phyloP scores from a whole-genome alignment of 805 yeast species.

The Cyberlindnera petersonii region DNA sequence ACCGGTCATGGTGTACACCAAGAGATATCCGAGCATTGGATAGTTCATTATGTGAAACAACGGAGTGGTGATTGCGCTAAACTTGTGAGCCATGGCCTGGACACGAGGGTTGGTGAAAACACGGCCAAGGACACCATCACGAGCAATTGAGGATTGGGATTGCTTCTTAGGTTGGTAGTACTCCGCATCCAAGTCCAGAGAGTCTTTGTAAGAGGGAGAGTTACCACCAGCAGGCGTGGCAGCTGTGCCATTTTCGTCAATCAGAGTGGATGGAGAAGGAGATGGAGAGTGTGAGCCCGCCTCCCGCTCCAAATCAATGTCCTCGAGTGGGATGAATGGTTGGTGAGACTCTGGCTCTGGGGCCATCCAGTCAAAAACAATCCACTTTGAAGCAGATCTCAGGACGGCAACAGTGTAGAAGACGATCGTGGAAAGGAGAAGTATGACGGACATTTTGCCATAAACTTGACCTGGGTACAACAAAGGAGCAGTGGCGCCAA shows the following conservation, averaged over 20 bases:
- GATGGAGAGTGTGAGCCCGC: slow-evolving; percentile 12
- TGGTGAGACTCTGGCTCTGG: slow-evolving; percentile 14
- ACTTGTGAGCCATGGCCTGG: slow-evolving; percentile 23
- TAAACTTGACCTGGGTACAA: slow-evolving; percentile 79
- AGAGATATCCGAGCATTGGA: slow-evolving; percentile 58
- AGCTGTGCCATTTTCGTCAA: slow-evolving; percentile 14
- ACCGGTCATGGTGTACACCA: slow-evolving; percentile 52
- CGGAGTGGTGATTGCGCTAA: slow-evolving; percentile 27
- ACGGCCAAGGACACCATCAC: slow-evolving; percentile 34
- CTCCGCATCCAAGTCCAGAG: slow-evolving; percentile 22
- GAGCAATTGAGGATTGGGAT: slow-evolving; percentile 15
- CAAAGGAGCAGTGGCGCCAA: slow-evolving; percentile 54
- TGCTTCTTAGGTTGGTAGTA: slow-evolving; percentile 8
- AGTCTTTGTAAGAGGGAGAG: slow-evolving; percentile 25
- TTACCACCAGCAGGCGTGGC: slow-evolving; percentile 2
- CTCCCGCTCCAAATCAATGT: slow-evolving; percentile 25
- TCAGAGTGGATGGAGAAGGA: slow-evolving; percentile 25
- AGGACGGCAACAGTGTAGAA: slow-evolving; percentile 57
- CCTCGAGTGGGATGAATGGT: slow-evolving; percentile 30
- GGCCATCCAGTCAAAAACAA: slow-evolving; percentile 27
- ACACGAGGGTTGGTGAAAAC: slow-evolving; percentile 32
- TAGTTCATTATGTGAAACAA: slow-evolving; percentile 54
- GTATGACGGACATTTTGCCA: slow-evolving; percentile 56
- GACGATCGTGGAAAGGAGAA: slow-evolving; percentile 46
- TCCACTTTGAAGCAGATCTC: slow-evolving; percentile 42